These are phyloP conservation scores for Saccharum spontaneum DNA, from an alignment of 176 grass and related monocot species.

Conservation along the genomic window DNA sequence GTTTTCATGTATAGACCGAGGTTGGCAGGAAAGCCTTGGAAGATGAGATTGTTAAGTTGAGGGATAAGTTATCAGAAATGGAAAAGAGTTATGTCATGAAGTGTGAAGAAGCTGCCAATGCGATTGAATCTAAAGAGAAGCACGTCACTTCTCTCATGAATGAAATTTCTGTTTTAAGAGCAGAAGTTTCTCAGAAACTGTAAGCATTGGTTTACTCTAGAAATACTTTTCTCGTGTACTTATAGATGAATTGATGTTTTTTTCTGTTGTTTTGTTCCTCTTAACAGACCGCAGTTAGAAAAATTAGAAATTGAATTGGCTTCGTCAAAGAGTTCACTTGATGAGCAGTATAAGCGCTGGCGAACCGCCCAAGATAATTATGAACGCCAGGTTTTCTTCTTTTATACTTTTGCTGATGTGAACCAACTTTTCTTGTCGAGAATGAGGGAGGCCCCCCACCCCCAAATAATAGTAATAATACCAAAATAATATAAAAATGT, in stretches of 20 bases:
- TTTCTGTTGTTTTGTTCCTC: conserved; percentile 11
- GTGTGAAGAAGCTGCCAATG: conserved; percentile 65
- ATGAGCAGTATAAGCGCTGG: conserved; percentile 82
- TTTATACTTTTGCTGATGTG: not conserved
- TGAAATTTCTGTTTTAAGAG: conserved; percentile 62
- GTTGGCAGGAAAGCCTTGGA: conserved; percentile 64
- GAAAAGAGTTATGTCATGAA: conserved; percentile 78
- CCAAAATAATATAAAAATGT: too few relatives aligned
- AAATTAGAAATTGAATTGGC: conserved; percentile 63
- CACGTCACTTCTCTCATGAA: conserved; percentile 58
- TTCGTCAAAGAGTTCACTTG: conserved; percentile 72
- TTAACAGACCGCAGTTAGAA: conserved; percentile 56
- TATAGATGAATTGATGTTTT: conserved; percentile 9
- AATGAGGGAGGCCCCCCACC: not conserved
- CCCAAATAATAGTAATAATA: too few relatives aligned
- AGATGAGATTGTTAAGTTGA: conserved; percentile 74
- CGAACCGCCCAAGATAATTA: conserved; percentile 83
- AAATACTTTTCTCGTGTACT: not conserved
- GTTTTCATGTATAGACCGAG: conserved; percentile 59
- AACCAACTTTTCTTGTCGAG: not conserved
- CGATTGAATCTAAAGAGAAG: conserved; percentile 84
- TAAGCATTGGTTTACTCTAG: conserved; percentile 42
- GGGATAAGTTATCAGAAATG: conserved; percentile 69
- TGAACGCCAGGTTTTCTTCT: conserved; percentile 72
- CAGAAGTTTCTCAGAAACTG: conserved; percentile 73